Evolutionary conservation across 225 moss, liverwort and hornwort genomes (phyloP).

Genomic region (Physcomitrium patens): DNA sequence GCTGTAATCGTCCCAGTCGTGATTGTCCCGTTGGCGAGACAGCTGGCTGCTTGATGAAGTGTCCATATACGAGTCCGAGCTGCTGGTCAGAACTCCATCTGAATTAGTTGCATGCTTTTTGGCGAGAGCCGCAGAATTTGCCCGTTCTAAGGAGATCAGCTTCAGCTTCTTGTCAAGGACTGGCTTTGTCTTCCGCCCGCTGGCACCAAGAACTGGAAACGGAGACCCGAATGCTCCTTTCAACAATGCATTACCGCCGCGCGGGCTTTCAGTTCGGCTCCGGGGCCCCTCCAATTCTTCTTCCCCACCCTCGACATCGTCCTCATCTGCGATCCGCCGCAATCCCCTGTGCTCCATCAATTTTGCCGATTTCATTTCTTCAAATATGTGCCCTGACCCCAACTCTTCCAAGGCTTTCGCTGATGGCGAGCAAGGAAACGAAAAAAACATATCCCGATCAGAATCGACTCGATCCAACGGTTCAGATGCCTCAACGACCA

Average conservation of each 20-base stretch:
- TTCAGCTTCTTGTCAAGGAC: slow-evolving; percentile 44
- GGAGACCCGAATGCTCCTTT: slow-evolving; percentile 52
- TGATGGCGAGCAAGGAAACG: slow-evolving; percentile 52
- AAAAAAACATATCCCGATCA: slow-evolving; percentile 46
- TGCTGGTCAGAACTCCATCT: slow-evolving; percentile 38
- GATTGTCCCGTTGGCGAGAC: slow-evolving; percentile 23
- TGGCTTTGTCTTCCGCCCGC: slow-evolving; percentile 29
- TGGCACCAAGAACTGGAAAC: slow-evolving; percentile 34
- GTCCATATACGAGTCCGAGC: slow-evolving; percentile 41
- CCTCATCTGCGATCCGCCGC: slow-evolving; percentile 25
- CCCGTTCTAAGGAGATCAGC: slow-evolving; percentile 45
- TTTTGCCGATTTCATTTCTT: slow-evolving; percentile 47
- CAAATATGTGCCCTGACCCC: slow-evolving; percentile 47
- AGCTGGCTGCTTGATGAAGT: slow-evolving; percentile 38
- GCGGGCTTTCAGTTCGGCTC: slow-evolving; percentile 38
- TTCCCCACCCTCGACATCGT: slow-evolving; percentile 20
- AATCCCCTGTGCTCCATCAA: slow-evolving; percentile 32
- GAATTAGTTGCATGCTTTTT: slow-evolving; percentile 28
- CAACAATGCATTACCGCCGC: slow-evolving; percentile 33
- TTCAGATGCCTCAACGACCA: neutral
- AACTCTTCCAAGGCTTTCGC: slow-evolving; percentile 35
- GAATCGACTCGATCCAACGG: slow-evolving; percentile 33
- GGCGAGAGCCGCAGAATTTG: slow-evolving; percentile 41
- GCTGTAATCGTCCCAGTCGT: slow-evolving; percentile 47
- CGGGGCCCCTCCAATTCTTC: slow-evolving; percentile 37